Evolutionary conservation across 805 yeast species (phyloP), one percentile per base, ranked within the genome.

Genomic region (Maudiozyma turicensis): DNA sequence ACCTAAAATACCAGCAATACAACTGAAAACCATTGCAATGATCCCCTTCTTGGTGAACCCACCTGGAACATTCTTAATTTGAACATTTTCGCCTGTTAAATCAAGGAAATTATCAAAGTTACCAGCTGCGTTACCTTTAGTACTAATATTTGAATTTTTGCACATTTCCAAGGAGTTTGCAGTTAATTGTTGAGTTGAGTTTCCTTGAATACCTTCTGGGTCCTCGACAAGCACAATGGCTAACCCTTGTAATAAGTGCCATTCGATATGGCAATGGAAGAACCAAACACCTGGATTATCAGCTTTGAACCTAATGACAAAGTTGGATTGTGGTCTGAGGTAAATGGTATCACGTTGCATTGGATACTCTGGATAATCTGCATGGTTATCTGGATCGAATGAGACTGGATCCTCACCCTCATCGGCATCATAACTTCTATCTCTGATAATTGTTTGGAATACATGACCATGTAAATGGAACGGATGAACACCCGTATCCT

Each of bases 221-320:
- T 88, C 96, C 71, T 91, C 99, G 48, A 91, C 71, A 42, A 93
- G 71, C 9, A 75, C 73, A 49, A 89, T 59, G 10, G 95, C 95
- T 59, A 91, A 77, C 62, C 99, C 99, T 73, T 93, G 98, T 61
- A 82, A 77, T 74, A 91, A 77, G 72, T 93, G 99, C 99, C 99
- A 91, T 67, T 93, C 98, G 61, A 93, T 85, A 67, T 91, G 99
- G 71, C 99, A 91, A 72, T 91, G 99, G 95, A 93, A 93, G 68
- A 82, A 79, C 99, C 98, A 91, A 42, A 90, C 90, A 73, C 99
- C 99, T 33, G 98, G 99, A 68, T 93, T 93, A 65, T 85, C 82
- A 48, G 98, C 95, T 62, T 77, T 79, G 75, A 89, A 91, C 65
- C 98, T 79, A 54, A 91, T 63, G 33, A 87, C 90, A 61, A 89